A percentile compares a stretch with the other conserved stretches of the same genome.
phyloP scores from a whole-genome alignment of 2,329 filamentous ascomycete genomes.

The Periconia sp. region DNA sequence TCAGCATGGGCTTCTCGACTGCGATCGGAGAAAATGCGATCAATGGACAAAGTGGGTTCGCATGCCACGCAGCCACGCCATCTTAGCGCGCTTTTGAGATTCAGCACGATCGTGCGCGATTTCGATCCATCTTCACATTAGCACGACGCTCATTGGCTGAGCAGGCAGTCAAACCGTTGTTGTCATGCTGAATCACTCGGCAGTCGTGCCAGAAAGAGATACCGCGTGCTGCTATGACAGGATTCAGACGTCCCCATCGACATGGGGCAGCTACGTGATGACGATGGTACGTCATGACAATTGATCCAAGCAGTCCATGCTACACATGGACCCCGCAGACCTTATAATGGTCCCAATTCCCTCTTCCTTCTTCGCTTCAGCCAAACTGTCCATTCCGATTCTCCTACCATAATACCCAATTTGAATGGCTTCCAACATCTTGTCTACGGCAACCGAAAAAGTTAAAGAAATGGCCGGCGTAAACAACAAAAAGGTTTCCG shows the following conservation, averaged over 20 bases:
- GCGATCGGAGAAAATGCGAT: conserved; percentile 5
- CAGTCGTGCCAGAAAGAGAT: conserved; percentile 1
- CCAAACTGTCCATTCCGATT: background rate
- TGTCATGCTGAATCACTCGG: background rate
- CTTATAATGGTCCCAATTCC: background rate
- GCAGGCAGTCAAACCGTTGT: background rate
- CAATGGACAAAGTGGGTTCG: conserved; percentile 23
- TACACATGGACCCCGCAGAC: conserved; percentile 1
- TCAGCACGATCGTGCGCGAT: conserved; percentile 9
- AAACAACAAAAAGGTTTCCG: conserved; percentile 58
- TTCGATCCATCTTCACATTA: conserved; percentile 9
- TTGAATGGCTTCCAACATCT: conserved; percentile 35
- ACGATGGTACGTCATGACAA: conserved; percentile 10
- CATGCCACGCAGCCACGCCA: conserved; percentile 27
- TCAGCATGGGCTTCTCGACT: conserved; percentile 31
- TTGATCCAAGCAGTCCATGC: background rate
- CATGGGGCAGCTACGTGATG: conserved; percentile 13
- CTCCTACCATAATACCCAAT: conserved; percentile 4
- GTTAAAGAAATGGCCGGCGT: conserved; percentile 37
- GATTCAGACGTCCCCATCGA: conserved; percentile 17
- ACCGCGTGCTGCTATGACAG: conserved; percentile 4
- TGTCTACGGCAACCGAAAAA: conserved; percentile 30
- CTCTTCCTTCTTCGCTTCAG: conserved; percentile 4
- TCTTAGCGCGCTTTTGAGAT: background rate
- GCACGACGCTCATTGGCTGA: conserved; percentile 10